phyloP scores from a whole-genome alignment of 225 moss, liverwort and hornwort species.

The Polytrichum formosum region DNA sequence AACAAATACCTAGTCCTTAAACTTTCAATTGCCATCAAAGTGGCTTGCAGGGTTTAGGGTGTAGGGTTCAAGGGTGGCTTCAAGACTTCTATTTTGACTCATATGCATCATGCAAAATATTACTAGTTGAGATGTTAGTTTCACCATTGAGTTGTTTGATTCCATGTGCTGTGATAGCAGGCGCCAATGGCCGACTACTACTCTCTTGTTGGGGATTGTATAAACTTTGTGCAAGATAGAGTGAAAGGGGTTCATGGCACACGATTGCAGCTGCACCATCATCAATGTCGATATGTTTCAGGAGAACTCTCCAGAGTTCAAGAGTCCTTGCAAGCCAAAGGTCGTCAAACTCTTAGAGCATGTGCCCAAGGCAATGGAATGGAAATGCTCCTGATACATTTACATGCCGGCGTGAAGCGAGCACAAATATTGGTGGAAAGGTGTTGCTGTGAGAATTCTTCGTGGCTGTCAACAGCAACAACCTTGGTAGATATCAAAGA shows the following conservation, averaged over 20 bases:
- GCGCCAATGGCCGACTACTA: conserved; percentile 3
- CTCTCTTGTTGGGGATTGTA: not conserved
- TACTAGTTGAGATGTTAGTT: too few species aligned
- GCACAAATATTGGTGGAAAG: conserved; percentile 9
- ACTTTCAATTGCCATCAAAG: too few species aligned
- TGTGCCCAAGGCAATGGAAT: not conserved
- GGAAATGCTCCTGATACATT: conserved; percentile 2
- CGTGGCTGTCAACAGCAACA: not conserved
- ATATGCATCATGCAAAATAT: too few species aligned
- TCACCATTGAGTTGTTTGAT: too few species aligned
- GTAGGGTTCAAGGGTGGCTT: too few species aligned
- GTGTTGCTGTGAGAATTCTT: conserved; percentile 7
- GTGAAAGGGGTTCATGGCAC: not conserved
- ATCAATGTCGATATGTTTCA: conserved; percentile 2
- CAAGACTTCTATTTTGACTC: too few species aligned
- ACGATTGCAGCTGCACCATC: not conserved
- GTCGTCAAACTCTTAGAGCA: not conserved
- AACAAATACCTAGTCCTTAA: too few species aligned
- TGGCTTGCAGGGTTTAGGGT: too few species aligned
- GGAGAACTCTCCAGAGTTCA: not conserved
- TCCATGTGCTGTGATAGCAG: not conserved
- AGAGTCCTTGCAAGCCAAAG: not conserved
- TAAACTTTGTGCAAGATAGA: not conserved
- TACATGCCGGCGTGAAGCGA: conserved; percentile 1
- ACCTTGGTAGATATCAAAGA: not conserved